Evolutionary conservation across 2,329 filamentous ascomycete genomes (phyloP), one percentile per base, ranked within the genome.

Genomic region (Fusarium protoensiforme): DNA sequence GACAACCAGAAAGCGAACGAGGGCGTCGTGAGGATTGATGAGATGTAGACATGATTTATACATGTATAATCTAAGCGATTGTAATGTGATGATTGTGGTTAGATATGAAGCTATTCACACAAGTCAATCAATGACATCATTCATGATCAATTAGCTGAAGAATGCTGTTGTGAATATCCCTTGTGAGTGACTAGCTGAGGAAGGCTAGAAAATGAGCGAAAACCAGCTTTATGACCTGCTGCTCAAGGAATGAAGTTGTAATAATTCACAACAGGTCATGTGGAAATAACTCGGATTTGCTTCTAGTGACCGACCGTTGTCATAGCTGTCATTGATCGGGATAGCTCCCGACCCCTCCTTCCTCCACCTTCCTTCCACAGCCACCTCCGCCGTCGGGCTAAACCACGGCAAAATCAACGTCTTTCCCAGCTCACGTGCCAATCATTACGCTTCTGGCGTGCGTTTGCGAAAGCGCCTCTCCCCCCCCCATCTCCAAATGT

Each of bases 1-100:
- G 22, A 48, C 62, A 18, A 75, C 69, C 35, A 69, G 64, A 7
- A 78, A 78, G 59, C 68, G 77, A 38, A 48, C 57, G 8, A 77
- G 71, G 51, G 68, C 67, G n/a, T 72, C 65, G 27, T 77, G 18
- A 72, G n/a, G 22, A 24, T 20, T n/a, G 46, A 41, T 59, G 14
- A 18, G 27, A 14, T 16, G 22, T 65, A 38, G 20, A 14, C 27
- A 29, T 33, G 39, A 58, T 31, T 18, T 64, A 31, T 58, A 43
- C 6, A 7, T 18, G 22, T 54, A 18, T 36, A 39, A 11, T 48
- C 31, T 48, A 9, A 24, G 14, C 18, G 7, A 18, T 8, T 31
- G 27, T 13, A 18, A 13, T 31, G 27, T 9, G 27, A 4, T 41
- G 7, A 18, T 14, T 65, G 27, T 35, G 24, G 35, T 46, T 51